Evolutionary conservation across 306 rosid species (phyloP).

Genomic region (Senna tora): DNA sequence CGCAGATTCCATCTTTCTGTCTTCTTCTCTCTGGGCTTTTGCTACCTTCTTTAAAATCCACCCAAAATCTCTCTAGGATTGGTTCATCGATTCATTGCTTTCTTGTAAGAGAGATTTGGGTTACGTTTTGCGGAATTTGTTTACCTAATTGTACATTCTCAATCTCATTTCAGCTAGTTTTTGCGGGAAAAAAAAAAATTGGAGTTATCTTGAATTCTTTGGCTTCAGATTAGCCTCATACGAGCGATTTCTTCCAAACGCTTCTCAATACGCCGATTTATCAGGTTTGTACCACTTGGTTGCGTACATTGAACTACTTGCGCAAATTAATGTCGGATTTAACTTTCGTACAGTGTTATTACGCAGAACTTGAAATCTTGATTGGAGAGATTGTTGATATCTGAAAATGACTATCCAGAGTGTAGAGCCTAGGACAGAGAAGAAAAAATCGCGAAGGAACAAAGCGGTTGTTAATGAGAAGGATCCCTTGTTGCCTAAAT

Average conservation of each 20-base stretch:
- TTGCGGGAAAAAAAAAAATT: neutral
- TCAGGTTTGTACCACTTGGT: slow-evolving; percentile 31
- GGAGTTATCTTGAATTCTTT: neutral
- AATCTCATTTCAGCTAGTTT: neutral
- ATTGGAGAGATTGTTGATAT: slow-evolving; percentile 3
- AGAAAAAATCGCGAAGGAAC: slow-evolving; percentile 49
- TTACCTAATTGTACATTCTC: neutral
- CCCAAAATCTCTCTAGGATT: slow-evolving; percentile 20
- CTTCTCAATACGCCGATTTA: neutral
- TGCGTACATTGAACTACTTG: slow-evolving; percentile 2
- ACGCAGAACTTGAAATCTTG: slow-evolving; percentile 32
- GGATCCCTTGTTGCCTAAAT: slow-evolving; percentile 67
- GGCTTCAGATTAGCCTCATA: neutral
- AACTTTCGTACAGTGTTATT: slow-evolving; percentile 19
- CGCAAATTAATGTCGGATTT: no score
- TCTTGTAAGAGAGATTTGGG: neutral
- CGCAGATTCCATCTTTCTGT: neutral
- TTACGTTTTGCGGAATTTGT: slow-evolving; percentile 24
- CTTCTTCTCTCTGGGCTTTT: no score
- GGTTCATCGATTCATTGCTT: slow-evolving; percentile 2
- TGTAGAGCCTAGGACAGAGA: slow-evolving; percentile 45
- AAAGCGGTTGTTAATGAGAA: slow-evolving; percentile 56
- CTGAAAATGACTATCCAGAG: slow-evolving; percentile 54
- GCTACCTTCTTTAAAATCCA: neutral
- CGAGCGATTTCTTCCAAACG: neutral